A percentile compares a stretch with the other conserved stretches of the same genome.
phyloP scores from a whole-genome alignment of 2,329 filamentous ascomycete genomes.

The Pseudocercospora cruenta region DNA sequence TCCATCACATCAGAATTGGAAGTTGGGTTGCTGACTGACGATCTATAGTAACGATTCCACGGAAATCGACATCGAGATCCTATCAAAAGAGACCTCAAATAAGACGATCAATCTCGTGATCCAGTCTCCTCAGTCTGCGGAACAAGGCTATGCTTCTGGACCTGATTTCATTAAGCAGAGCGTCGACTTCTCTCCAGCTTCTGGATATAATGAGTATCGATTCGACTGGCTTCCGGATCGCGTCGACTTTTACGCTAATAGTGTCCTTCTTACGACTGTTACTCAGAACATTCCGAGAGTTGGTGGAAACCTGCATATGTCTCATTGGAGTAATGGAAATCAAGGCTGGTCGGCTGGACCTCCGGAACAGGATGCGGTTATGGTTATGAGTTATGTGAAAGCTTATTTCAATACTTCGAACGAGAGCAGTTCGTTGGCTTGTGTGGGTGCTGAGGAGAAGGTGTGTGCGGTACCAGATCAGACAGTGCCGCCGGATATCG shows the following conservation, averaged over 20 bases:
- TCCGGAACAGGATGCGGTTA: slow-evolving; percentile 62
- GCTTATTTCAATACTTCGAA: slow-evolving; percentile 73
- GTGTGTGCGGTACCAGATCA: slow-evolving; percentile 29
- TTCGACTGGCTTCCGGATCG: slow-evolving; percentile 70
- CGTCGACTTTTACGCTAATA: slow-evolving; percentile 73
- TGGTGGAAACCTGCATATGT: slow-evolving; percentile 69
- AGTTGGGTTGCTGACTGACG: background rate
- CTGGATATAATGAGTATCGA: slow-evolving; percentile 74
- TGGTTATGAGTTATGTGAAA: slow-evolving; percentile 72
- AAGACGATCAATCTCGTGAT: slow-evolving; percentile 74
- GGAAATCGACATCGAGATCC: slow-evolving; percentile 80
- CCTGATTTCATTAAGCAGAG: slow-evolving; percentile 60
- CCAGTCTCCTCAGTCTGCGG: slow-evolving; percentile 65
- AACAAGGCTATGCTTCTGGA: slow-evolving; percentile 62
- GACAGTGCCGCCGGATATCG: slow-evolving; percentile 19
- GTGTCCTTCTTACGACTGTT: slow-evolving; percentile 58
- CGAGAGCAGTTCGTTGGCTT: background rate
- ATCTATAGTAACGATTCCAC: slow-evolving; percentile 67
- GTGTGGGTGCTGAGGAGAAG: background rate
- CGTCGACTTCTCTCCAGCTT: slow-evolving; percentile 68
- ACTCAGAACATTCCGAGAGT: slow-evolving; percentile 54
- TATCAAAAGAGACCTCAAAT: slow-evolving; percentile 59
- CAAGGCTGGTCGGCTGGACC: slow-evolving; percentile 71
- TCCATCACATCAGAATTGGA: no score
- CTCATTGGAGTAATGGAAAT: slow-evolving; percentile 80